Evolutionary conservation across 345 rosid genomes (phyloP).

Genomic region (Bruguiera parviflora): DNA sequence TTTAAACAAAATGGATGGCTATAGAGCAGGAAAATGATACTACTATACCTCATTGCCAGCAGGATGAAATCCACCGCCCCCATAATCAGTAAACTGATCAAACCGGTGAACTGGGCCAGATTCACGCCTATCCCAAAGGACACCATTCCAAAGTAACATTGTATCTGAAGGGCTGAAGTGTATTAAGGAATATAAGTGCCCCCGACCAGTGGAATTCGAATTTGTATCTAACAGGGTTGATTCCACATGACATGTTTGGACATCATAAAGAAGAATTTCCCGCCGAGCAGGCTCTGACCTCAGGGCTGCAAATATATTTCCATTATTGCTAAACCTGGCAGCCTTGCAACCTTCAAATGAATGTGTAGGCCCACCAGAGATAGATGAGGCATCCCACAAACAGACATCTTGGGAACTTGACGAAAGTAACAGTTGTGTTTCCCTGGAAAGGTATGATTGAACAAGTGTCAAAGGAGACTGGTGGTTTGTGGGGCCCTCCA

Average conservation of each 20-base stretch:
- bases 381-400: constrained; percentile 79
- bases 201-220: constrained; percentile 58
- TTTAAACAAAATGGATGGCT: too few relatives aligned
- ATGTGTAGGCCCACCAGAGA: constrained; percentile 65
- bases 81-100: constrained; percentile 91
- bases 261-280: constrained; percentile 85
- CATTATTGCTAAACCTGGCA: constrained; percentile 86
- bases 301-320: constrained; percentile 65
- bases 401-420: constrained; percentile 81
- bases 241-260: constrained; percentile 57
- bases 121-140: constrained; percentile 74
- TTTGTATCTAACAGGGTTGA: constrained; percentile 56
- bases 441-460: constrained; percentile 61
- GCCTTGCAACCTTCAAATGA: constrained; percentile 80
- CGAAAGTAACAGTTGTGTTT: constrained; percentile 71
- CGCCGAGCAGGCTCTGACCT: constrained; percentile 51
- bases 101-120: constrained; percentile 60
- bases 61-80: constrained; percentile 99
- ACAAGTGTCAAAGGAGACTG: constrained; percentile 69
- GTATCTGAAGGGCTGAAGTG: constrained; percentile 86
- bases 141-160: constrained; percentile 90
- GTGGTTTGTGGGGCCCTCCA: constrained; percentile 77
- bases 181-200: constrained; percentile 65
- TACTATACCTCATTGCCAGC: constrained; percentile 85
- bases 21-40: not conserved